Evolutionary conservation across 208 protist genomes (phyloP), one percentile per base, ranked within the genome.

Genomic region (Phytomonas francai): DNA sequence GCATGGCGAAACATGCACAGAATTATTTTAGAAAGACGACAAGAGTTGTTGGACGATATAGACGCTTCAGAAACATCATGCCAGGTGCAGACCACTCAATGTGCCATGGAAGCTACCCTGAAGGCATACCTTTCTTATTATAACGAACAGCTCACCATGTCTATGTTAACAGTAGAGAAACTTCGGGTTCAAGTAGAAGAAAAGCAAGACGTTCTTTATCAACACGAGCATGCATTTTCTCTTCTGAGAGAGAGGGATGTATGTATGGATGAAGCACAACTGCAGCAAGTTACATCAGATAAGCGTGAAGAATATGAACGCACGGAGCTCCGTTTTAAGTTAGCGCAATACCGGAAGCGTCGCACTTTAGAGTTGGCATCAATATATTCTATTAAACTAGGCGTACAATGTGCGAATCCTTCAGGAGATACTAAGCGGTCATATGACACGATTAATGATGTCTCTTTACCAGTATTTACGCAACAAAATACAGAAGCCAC

Each of bases 371-470:
- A 78, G 61, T 69, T 86, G 34, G 36, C 70, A 16, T 65, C 67
- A 25, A n/a, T 78, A 22, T 86, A 80, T 67, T 36, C 65, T n/a
- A 63, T 83, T 16, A 70, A 73, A 31, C 72, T 82, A 27, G 71
- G 65, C 28, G 56, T 62, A 0, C 74, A 79, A 31, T 68, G 70
- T 70, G 71, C 71, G 19, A 73, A 36, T 54, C 25, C 11, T 22
- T 54, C 45, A 19, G 45, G 22, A 25, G 25, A 54, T 54, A 25
- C 19, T 19, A 54, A 25, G 45, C 11, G 19, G 25, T 54, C 6
- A 54, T 25, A 19, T 54, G 45, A 54, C 30, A 62, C 58, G 25
- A 62, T 62, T 62, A 36, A 31, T 36, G 58, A 25, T 22, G 14
- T 62, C 5, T 36, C 58, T 31, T 36, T 62, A 36, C 58, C 58